Evolutionary conservation across 345 rosid species (phyloP), one percentile per base, ranked within the genome.

Genomic region (Erucastrum elatum): DNA sequence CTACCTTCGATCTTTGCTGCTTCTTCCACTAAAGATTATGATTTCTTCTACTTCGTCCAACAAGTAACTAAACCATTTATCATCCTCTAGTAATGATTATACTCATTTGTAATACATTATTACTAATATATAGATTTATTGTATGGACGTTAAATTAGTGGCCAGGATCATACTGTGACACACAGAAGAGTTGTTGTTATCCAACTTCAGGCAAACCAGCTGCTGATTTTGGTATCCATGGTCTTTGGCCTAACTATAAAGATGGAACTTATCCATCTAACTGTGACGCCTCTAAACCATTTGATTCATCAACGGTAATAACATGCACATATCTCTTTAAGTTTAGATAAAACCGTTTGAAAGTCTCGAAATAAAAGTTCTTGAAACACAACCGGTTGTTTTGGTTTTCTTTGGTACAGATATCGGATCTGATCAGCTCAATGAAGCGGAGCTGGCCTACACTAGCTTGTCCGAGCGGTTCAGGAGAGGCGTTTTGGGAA

Each of bases 1-100:
- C 33, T 83, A 2, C 83, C 86, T 70, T 78, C 4, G 37, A 21
- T 62, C 70, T 77, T 82, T 2, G 74, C 81, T 9, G 81, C 77
- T 64, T 82, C 86, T 11, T 87, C 79, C n/a, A 73, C 98, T 5
- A 75, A 87, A 79, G 88, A 86, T 66, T 94, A 91, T 34, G 98
- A 94, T 87, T 94, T 94, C 90, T 92, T 94, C 91, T 94, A 94
- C 89, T 88, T 94, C 35, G 98, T 94, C 75, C 96, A 87, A 82
- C 97, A 94, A 87, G 98, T 88, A 71, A 79, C 0, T 34, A 62
- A 56, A 56, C 53, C 62, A 3, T 51, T 53, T 53, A 72, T 60
- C 15, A 27, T 8, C 8, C 17, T 65, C 7, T 3, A 64, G 21
- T 0, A 33, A 59, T 39, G 56, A 8, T 12, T 33, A 8, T 37